Evolutionary conservation across 257 asterid genomes (phyloP), one percentile per base, ranked within the genome.

Genomic region (Prunella vulgaris): DNA sequence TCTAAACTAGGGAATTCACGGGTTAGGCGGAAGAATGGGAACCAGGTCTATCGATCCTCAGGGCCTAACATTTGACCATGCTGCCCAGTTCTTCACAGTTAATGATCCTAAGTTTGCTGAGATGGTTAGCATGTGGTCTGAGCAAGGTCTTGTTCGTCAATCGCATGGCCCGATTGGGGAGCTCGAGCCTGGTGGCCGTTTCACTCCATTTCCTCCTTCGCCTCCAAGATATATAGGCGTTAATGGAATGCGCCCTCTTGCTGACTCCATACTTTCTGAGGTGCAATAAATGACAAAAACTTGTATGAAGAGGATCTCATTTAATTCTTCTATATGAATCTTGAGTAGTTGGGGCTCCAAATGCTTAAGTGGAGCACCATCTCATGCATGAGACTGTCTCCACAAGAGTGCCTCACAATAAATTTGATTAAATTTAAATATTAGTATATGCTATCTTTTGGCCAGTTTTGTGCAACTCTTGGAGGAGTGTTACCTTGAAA

Each of bases 21-120:
- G 96, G 54, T 80, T 90, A 71, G 98, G 98, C 71, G 98, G 97
- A 81, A 88, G 97, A 80, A 81, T 93, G 95, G 97, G 94, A 62
- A 93, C 98, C 71, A 77, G 98, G 84, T 70, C 42, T 51, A 78
- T 90, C 66, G 97, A 84, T 74, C 93, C 91, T 14, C 85, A 85
- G 82, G 61, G 83, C 62, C 72, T 93, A 70, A 71, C 78, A 63
- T 90, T 90, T 78, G 98, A 93, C 73, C 96, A 93, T 71, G 97
- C 96, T 8, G 95, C 97, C 70, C 98, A 93, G 85, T 93, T 93
- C 84, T 93, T 93, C 78, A 93, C 96, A 0, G 92, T 83, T 60
- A 81, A 77, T 40, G 88, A 90, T 60, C 89, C 95, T 49, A 68
- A 65, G 67, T 90, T 93, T 69, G 87, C 75, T 27, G 88, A 90